phyloP scores from a whole-genome alignment of 768 basidiomycete genomes.

The Leccinum rimulosum region DNA sequence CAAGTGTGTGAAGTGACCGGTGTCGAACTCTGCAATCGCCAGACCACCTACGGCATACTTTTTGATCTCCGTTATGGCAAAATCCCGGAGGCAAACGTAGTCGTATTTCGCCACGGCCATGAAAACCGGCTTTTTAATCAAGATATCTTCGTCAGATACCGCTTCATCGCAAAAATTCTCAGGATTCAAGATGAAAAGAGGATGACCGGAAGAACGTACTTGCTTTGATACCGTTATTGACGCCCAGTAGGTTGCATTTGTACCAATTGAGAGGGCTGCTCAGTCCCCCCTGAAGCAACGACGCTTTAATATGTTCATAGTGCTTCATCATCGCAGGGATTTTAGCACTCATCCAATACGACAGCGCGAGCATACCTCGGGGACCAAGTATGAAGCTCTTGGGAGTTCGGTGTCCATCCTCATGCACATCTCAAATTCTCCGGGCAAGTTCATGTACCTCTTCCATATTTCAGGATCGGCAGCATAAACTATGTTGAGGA shows the following conservation, averaged over 20 bases:
- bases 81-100: constrained; percentile 29
- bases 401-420: constrained; percentile 20
- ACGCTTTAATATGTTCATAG: constrained; percentile 26
- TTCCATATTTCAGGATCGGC: constrained; percentile 35
- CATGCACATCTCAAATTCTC: constrained; percentile 33
- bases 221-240: constrained; percentile 29
- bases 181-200: not conserved
- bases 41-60: constrained; percentile 28
- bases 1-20: constrained; percentile 39
- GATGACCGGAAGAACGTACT: constrained; percentile 17
- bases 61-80: constrained; percentile 23
- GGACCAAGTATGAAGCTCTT: constrained; percentile 32
- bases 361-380: constrained; percentile 25
- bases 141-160: constrained; percentile 23
- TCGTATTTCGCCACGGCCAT: constrained; percentile 37
- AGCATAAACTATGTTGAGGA: constrained; percentile 36
- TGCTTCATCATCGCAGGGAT: constrained; percentile 21
- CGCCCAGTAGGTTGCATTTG: constrained; percentile 26
- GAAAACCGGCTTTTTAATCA: constrained; percentile 37
- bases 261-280: constrained; percentile 39
- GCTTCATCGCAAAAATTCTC: constrained; percentile 11
- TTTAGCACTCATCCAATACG: constrained; percentile 2
- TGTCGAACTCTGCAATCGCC: constrained; percentile 34
- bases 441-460: constrained; percentile 34
- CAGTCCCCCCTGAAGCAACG: constrained; percentile 33